A percentile compares a stretch with the other conserved stretches of the same genome.
Conservation (phyloP, 2,329 filamentous ascomycete genomes). For the Monosporascus sp. region DNA sequence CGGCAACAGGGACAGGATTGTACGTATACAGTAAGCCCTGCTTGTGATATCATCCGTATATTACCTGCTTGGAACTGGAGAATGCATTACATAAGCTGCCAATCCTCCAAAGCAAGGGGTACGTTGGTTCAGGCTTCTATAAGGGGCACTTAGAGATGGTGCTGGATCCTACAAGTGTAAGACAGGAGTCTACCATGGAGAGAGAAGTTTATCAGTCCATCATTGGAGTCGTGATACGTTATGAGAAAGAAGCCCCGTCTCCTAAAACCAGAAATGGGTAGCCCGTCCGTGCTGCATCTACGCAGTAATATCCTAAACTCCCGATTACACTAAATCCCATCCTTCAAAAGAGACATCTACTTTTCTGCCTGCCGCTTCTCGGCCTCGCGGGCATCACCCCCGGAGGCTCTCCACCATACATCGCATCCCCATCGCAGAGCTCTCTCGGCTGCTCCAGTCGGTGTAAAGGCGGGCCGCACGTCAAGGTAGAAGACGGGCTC, state of each 20-base stretch:
- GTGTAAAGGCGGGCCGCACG: constrained; percentile 82
- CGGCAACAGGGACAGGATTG: no score
- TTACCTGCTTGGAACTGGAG: no score
- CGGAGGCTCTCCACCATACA: constrained; percentile 86
- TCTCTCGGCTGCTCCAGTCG: constrained; percentile 73
- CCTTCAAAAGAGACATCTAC: neutral
- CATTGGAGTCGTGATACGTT: neutral
- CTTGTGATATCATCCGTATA: no score
- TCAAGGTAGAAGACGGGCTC: constrained; percentile 96
- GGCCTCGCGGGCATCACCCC: constrained; percentile 56
- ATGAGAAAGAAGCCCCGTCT: neutral
- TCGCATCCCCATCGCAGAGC: constrained; percentile 86
- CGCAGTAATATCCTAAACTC: neutral
- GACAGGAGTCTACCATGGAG: no score
- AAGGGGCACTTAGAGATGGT: no score
- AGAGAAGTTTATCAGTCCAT: neutral
- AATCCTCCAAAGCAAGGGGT: no score
- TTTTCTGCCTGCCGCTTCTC: constrained; percentile 10
- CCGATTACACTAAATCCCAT: neutral
- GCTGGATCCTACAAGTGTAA: no score
- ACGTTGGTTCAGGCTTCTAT: no score
- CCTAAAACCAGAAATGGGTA: neutral
- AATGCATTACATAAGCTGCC: no score
- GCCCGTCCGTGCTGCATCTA: neutral
- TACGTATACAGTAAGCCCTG: no score